Base-by-base conservation (phyloP, 768 basidiomycete species). In the Omphalotus guepiniiformis region DNA sequence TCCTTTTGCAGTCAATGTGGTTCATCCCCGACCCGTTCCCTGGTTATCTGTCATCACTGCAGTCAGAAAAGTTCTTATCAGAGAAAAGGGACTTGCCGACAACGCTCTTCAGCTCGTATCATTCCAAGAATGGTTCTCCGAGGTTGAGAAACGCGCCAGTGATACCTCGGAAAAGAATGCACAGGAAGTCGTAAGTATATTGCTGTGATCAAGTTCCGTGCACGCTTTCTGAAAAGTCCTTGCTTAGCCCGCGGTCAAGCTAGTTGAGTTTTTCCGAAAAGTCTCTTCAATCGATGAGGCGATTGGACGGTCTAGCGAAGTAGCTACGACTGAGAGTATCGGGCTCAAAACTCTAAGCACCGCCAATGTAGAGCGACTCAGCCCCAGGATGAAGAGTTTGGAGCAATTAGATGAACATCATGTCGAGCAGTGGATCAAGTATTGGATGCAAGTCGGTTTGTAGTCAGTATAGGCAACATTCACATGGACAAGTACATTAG, bases 1-100 rank as follows among this genome's bases (percentile, higher is more conserved):
- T 50, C 0, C 59, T 58, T 49, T 60, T 3, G 51, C 59, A 5
- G 49, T 71, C 48, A 67, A 75, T 50, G 47, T 77, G 3, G 57
- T 69, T 1, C 70, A 74, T 49, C 74, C 75, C 7, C 50, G 57
- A 5, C 63, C 67, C 3, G 49, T 62, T 2, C 34, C 58, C 2
- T 73, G 71, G 69, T 49, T 52, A 2, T 39, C 51, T 1, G 49
- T 70, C 29, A 64, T 74, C 4, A 29, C 16, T 0, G 50, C 47
- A 4, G 53, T 73, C 15, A 32, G 49, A 56, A 45, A 47, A 56
- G 0, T 27, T 61, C 35, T 44, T 34, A 40, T 58, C 34, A 9
- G 52, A 51, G 35, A 28, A 7, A 19, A 42, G 19, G 44, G 53
- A 0, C 40, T 28, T 1, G 22, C 56, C 42, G 1, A 46, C 6